Percentiles rank a stretch among this genome's conserved stretches.
Conservation (phyloP, 2,329 filamentous ascomycete genomes). For the Lojkania enalia region DNA sequence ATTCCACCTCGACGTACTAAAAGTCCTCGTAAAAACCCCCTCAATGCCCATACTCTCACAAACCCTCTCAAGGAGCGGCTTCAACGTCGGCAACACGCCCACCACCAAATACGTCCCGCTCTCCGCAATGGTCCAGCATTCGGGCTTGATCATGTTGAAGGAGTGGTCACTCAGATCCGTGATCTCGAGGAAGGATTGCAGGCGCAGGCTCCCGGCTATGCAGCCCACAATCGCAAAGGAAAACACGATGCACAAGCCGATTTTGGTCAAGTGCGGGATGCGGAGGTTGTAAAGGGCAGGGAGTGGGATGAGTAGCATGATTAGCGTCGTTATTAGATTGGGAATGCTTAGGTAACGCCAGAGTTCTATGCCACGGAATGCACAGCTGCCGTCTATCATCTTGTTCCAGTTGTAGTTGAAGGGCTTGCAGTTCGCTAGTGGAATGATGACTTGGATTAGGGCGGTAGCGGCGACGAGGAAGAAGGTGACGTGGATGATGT, state of each 20-base stretch:
- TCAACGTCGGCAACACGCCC: conserved; percentile 24
- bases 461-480: conserved; percentile 16
- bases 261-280: conserved; percentile 14
- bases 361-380: conserved; percentile 13
- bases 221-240: conserved; percentile 17
- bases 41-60: too few relatives aligned
- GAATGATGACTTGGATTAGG: conserved; percentile 25
- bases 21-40: too few relatives aligned
- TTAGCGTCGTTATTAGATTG: conserved; percentile 22
- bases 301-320: conserved; percentile 22
- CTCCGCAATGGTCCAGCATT: conserved; percentile 28
- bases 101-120: conserved; percentile 26
- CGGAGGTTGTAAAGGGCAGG: conserved; percentile 21
- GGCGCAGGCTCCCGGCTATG: conserved; percentile 24
- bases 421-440: conserved; percentile 28
- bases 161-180: conserved; percentile 22
- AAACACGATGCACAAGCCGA: conserved; percentile 18
- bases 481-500: conserved; percentile 20
- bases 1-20: too few relatives aligned
- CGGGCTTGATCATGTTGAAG: conserved; percentile 19
- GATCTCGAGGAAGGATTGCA: conserved; percentile 20
- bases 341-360: conserved; percentile 27
- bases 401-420: conserved; percentile 21
- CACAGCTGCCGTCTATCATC: conserved; percentile 10
- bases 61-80: conserved; percentile 19